phyloP scores from a whole-genome alignment of 1,139 yeast species.

The Saccharomyces hybrid region DNA sequence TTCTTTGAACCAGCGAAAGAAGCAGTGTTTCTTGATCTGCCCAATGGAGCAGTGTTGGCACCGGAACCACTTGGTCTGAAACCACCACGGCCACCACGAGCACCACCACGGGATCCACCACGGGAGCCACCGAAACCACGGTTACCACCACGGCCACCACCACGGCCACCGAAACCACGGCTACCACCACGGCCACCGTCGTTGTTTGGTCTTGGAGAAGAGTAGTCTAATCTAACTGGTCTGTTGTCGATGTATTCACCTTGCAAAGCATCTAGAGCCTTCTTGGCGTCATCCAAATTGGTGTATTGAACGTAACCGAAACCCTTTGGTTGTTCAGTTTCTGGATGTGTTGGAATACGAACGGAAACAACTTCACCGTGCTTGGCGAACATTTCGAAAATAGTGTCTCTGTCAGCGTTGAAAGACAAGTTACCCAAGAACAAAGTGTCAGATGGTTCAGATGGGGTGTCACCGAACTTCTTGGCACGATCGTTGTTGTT shows the following conservation, averaged over 20 bases:
- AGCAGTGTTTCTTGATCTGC: conserved; percentile 35
- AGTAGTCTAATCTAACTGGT: conserved; percentile 88
- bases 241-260: conserved; percentile 89
- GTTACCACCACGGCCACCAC: conserved; percentile 43
- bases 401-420: conserved; percentile 71
- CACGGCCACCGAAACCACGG: conserved; percentile 34
- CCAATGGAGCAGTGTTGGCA: conserved; percentile 52
- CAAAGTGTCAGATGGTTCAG: conserved; percentile 89
- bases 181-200: conserved; percentile 34
- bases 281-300: conserved; percentile 80
- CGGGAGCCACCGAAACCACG: conserved; percentile 33
- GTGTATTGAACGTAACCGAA: conserved; percentile 94
- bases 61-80: conserved; percentile 38
- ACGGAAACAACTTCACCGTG: conserved; percentile 79
- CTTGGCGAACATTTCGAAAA: conserved; percentile 64
- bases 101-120: conserved; percentile 34
- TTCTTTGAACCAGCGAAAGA: conserved; percentile 70
- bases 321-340: conserved; percentile 97
- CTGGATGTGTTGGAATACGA: conserved; percentile 96
- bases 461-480: conserved; percentile 81
- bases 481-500: conserved; percentile 68
- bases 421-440: conserved; percentile 94
- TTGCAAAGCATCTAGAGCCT: conserved; percentile 78
- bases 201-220: conserved; percentile 66
- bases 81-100: conserved; percentile 35